Evolutionary conservation across 352 stramenopile species (phyloP), one percentile per base, ranked within the genome.

Genomic region (Pythium insidiosum): DNA sequence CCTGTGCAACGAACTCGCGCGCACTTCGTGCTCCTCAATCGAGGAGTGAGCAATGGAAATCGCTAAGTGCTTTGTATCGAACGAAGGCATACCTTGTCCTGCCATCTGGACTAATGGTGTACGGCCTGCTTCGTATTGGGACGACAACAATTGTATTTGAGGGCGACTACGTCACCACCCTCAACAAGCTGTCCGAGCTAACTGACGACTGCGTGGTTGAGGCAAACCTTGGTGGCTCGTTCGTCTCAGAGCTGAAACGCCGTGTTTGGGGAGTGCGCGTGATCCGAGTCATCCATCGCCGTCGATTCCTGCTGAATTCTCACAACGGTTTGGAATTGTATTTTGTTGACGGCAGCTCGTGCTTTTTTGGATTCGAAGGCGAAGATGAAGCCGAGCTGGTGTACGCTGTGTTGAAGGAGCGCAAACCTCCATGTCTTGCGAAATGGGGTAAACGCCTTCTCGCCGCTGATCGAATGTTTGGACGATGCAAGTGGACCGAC

Each of bases 311-410:
- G 10, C 59, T 92, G 46, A 75, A 92, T 18, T 47, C 60, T 6
- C 60, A 73, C 25, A 87, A 79, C 25, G 79, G 79, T 6, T 68
- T 93, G 18, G 80, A 93, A 50, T 58, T 93, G 16, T 93, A 88
- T 51, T 93, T 93, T 47, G 78, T 93, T 16, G 80, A 93, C 30
- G 80, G 80, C 22, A 90, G 69, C 11, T 92, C 79, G 5, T 83
- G 76, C 13, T 66, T 92, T 20, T 73, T 88, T 37, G 80, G 77
- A 1, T 66, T 92, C 37, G 68, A 88, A 47, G 66, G 44, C 11
- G 51, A 63, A 20, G 69, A 76, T 10, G 77, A 93, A 47, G 66
- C 78, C 1, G 77, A 93, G 52, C 55, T 89, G 5, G 74, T 88
- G 30, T 93, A 88, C 49, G 77, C 80, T 12, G 82, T 73, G 5